Base-by-base conservation (phyloP, 495 filamentous ascomycete genomes). In the Chaetomium tenue region DNA sequence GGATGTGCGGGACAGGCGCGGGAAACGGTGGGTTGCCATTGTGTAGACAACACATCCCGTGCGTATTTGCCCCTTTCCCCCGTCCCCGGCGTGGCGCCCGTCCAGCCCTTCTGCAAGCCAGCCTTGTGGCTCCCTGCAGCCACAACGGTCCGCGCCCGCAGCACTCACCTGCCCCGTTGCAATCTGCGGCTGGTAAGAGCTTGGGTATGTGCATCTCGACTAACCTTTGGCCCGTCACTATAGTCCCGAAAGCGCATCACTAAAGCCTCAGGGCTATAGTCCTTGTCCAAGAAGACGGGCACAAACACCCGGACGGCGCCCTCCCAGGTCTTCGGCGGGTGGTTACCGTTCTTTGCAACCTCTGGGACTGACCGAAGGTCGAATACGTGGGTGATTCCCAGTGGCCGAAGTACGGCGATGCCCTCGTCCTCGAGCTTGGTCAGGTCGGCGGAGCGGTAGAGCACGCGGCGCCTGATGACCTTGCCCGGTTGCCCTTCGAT, bases 311-410 rank as follows among this genome's bases (percentile, higher is more conserved):
- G 79, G 22, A 78, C 68, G 47, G 81, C 79, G 0, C 82, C 84
- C 28, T 74, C 77, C 81, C 78, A 82, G 53, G 81, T 78, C 30
- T 66, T 68, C 25, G 71, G 9, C 61, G 64, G 42, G 74, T 75
- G 46, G 68, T 68, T 57, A 54, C 68, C 65, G 44, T 70, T 23
- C 71, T 70, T 58, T 33, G 63, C 64, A 23, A 82, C 75, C 65
- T 88, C 82, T 26, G 74, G 65, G 2, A 75, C 66, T 2, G 86
- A 87, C 42, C 90, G 85, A 9, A 91, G 76, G 71, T 92, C 88
- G 65, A 84, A 90, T 46, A 91, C 81, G 37, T 81, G 79, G 18
- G 76, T 81, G 66, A 91, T 84, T 7, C 82, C 80, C 12, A 91
- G 73, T 6, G 70, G 62, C n/a, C 74, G 73, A 46, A 92, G 76